Conservation (phyloP, 2,329 filamentous ascomycete species). For the Penicillium sp. region DNA sequence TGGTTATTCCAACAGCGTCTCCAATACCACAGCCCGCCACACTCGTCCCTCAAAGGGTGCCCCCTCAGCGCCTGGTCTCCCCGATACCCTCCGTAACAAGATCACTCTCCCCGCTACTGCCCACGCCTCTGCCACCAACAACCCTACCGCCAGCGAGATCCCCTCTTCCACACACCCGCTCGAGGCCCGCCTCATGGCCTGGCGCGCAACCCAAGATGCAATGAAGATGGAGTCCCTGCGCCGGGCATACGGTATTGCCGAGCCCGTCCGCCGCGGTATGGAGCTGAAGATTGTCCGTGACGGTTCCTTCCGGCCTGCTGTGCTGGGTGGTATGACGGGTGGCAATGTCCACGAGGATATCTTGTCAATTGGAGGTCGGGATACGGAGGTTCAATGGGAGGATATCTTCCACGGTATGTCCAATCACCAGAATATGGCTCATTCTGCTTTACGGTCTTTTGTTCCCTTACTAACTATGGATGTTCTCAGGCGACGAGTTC, state of each 20-base stretch:
- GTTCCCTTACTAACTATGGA: slow-evolving; percentile 4
- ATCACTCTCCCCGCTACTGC: slow-evolving; percentile 62
- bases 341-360: slow-evolving; percentile 86
- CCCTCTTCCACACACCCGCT: slow-evolving; percentile 81
- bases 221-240: slow-evolving; percentile 87
- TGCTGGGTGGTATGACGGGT: slow-evolving; percentile 58
- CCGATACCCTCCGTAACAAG: slow-evolving; percentile 88
- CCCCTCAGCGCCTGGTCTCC: slow-evolving; percentile 87
- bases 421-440: background rate
- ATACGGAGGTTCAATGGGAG: slow-evolving; percentile 82
- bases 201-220: slow-evolving; percentile 84
- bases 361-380: slow-evolving; percentile 65
- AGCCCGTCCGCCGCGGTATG: slow-evolving; percentile 91
- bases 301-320: slow-evolving; percentile 71
- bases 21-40: slow-evolving; percentile 61
- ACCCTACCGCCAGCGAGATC: slow-evolving; percentile 26
- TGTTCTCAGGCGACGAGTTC: slow-evolving; percentile 62
- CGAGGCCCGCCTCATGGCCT: slow-evolving; percentile 82
- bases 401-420: slow-evolving; percentile 76
- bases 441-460: slow-evolving; percentile 5
- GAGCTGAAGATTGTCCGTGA: slow-evolving; percentile 84
- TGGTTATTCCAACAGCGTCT: slow-evolving; percentile 64
- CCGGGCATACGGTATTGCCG: slow-evolving; percentile 84
- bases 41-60: slow-evolving; percentile 63
- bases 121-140: slow-evolving; percentile 45